These are phyloP conservation scores for Meyerozyma elateridarum DNA, from an alignment of 1,139 yeast genomes.

Conservation along the genomic window DNA sequence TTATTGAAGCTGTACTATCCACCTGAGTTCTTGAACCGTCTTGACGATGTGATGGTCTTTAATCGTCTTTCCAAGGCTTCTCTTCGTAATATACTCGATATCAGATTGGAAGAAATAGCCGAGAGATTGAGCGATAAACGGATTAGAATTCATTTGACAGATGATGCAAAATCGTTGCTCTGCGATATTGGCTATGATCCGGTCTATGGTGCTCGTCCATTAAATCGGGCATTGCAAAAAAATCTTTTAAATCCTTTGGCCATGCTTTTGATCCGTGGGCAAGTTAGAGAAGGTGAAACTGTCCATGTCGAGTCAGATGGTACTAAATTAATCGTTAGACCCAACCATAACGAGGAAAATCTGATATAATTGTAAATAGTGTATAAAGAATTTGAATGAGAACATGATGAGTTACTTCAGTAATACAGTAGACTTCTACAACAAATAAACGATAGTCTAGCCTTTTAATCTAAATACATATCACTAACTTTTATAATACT, in stretches of 20 bases:
- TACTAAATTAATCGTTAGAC: slow-evolving; percentile 30
- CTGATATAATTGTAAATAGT: not conserved
- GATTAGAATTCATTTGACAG: slow-evolving; percentile 55
- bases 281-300: slow-evolving; percentile 63
- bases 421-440: no score
- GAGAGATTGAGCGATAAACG: slow-evolving; percentile 77
- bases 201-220: slow-evolving; percentile 91
- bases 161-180: slow-evolving; percentile 69
- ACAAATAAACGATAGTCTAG: no score
- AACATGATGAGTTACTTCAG: no score
- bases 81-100: slow-evolving; percentile 73
- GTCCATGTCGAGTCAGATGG: slow-evolving; percentile 38
- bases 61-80: slow-evolving; percentile 78
- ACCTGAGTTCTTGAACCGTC: slow-evolving; percentile 90
- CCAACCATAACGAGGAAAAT: slow-evolving; percentile 41
- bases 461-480: no score
- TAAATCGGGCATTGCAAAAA: slow-evolving; percentile 85
- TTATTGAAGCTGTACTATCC: slow-evolving; percentile 71
- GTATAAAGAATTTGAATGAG: slow-evolving; percentile 2
- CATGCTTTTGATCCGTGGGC: slow-evolving; percentile 70
- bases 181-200: slow-evolving; percentile 87
- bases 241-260: slow-evolving; percentile 84
- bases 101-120: slow-evolving; percentile 74
- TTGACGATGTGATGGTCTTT: slow-evolving; percentile 87
- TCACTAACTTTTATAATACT: no score